Evolutionary conservation across 139 green algal species (phyloP), one percentile per base, ranked within the genome.

Genomic region (Auxenochlorella pyrenoidosa): DNA sequence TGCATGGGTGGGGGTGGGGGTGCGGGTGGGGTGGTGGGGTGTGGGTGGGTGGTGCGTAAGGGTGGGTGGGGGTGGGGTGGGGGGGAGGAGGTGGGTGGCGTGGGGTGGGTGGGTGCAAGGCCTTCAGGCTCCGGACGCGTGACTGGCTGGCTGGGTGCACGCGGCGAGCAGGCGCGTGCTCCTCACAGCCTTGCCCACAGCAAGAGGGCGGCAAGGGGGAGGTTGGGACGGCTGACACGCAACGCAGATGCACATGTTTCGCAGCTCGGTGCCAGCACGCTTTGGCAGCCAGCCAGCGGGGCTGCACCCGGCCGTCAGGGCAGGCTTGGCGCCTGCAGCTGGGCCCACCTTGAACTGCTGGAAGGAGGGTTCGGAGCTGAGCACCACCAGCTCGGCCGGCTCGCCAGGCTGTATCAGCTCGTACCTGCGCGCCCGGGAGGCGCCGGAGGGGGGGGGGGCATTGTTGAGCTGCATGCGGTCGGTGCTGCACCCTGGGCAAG

Each of bases 361-460:
- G 76, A 97, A 97, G 8, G 30, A 68, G 18, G 88, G 79, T 70
- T 94, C 90, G 22, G 81, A 72, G 36, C 91, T 89, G 34, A 97
- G 90, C 88, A 97, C 93, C 82, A 98, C 71, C 70, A 97, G 86
- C 88, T 98, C 95, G 41, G 92, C 92, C 12, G 66, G 43, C 66
- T 86, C 43, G 21, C 66, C 82, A 3, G 43, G 59, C 82, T 78
- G 82, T 43, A 78, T 86, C 66, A 79, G 82, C 82, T 86, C 82
- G 43, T 86, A 86, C 75, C 44, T 41, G 75, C 3, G 75, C 10
- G 43, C 28, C 28, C 21, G 72, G 72, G 40, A 5, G 24, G 38
- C 36, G 72, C 34, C 1, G 41, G 10, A n/a, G 41, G 24, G 26
- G 73, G 38, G 36, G 71, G 18, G 12, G 41, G 71, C 36, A 32